phyloP scores from a whole-genome alignment of 2,329 filamentous ascomycete species.

The Verruconis gallopava region DNA sequence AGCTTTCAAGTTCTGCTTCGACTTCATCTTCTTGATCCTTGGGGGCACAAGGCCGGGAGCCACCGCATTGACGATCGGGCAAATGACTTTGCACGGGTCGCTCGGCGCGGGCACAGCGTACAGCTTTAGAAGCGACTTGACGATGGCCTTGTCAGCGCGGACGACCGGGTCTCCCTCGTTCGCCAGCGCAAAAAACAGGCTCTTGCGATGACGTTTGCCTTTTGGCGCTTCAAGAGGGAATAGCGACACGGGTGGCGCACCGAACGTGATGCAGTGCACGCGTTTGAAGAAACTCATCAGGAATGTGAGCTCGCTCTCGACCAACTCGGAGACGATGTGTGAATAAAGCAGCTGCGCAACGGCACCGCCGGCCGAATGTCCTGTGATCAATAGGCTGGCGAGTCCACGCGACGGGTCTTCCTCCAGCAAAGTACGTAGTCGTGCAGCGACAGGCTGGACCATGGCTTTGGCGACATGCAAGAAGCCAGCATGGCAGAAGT shows the following conservation, averaged over 20 bases:
- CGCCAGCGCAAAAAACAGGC: conserved; percentile 64
- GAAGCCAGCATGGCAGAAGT: conserved; percentile 72
- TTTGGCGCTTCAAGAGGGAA: conserved; percentile 51
- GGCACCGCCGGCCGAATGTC: conserved; percentile 76
- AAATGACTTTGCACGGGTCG: conserved; percentile 1
- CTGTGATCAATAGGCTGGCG: conserved; percentile 58
- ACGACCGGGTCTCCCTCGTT: conserved; percentile 80
- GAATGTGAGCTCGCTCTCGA: conserved; percentile 54
- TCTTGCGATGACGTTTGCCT: conserved; percentile 39
- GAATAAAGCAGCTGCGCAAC: conserved; percentile 67
- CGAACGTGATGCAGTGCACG: conserved; percentile 76
- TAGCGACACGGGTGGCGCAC: conserved; percentile 65
- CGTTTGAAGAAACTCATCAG: conserved; percentile 61
- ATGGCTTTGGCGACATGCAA: conserved; percentile 63
- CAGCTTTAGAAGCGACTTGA: conserved; percentile 58
- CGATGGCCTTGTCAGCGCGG: conserved; percentile 63
- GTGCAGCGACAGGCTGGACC: conserved; percentile 57
- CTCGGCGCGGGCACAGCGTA: conserved; percentile 48
- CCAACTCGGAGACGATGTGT: conserved; percentile 58
- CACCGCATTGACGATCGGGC: conserved; percentile 4
- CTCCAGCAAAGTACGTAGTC: conserved; percentile 54
- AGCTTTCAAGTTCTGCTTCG: conserved; percentile 1
- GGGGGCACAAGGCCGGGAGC: conserved; percentile 1
- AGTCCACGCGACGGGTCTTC: conserved; percentile 52
- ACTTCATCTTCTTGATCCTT: neutral